A percentile compares a stretch with the other conserved stretches of the same genome.
Conservation (phyloP, 306 rosid species). For the Prosopis cineraria region DNA sequence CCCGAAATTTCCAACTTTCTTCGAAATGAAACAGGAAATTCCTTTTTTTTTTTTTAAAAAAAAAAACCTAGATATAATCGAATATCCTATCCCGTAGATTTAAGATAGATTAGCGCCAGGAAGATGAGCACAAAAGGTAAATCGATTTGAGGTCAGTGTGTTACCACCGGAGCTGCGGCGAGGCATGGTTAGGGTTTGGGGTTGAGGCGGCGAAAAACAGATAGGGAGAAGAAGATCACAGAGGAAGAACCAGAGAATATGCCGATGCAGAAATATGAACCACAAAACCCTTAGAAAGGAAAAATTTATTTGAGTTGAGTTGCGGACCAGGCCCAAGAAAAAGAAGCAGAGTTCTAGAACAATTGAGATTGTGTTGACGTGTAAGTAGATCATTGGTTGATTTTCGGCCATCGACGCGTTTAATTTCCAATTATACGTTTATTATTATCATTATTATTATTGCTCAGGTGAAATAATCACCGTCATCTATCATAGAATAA, state of each 20-base stretch:
- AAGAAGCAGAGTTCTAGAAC: too few species aligned
- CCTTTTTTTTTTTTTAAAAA: too few species aligned
- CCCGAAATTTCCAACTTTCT: neutral
- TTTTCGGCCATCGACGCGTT: too few species aligned
- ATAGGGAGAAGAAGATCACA: neutral
- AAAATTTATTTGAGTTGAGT: too few species aligned
- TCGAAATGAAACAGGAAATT: neutral
- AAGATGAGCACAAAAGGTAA: neutral
- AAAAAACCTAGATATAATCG: conserved; percentile 41
- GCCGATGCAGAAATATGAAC: neutral
- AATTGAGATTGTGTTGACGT: too few species aligned
- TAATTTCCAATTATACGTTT: too few species aligned
- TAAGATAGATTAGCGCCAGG: neutral
- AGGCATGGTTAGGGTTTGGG: conserved; percentile 32
- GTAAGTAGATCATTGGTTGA: too few species aligned
- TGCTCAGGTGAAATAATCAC: too few species aligned
- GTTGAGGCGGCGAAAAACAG: neutral
- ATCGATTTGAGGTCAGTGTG: neutral
- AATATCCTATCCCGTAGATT: neutral
- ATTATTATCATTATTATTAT: too few species aligned
- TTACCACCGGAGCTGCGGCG: conserved; percentile 53
- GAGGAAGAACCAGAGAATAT: neutral
- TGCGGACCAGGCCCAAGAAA: too few species aligned
- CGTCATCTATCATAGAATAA: too few species aligned
- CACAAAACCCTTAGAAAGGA: neutral